These are phyloP conservation scores for Coffea eugenioides DNA, from an alignment of 257 asterid species.

Conservation along the genomic window DNA sequence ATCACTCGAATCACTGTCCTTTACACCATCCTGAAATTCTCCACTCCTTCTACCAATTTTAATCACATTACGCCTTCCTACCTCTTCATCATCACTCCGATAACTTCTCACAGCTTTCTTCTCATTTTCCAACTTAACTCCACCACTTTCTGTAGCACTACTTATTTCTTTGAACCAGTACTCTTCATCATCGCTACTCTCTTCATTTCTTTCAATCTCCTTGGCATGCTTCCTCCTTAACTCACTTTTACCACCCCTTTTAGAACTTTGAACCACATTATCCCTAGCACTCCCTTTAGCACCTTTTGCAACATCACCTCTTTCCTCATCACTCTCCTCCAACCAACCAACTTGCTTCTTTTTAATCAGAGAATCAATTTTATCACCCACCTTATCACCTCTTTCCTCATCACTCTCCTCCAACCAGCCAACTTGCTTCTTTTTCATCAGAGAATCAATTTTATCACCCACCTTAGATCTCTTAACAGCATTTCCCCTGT, in stretches of 20 bases:
- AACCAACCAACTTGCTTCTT: slow-evolving; percentile 8
- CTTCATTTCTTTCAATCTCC: neutral
- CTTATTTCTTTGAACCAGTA: neutral
- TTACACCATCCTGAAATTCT: neutral
- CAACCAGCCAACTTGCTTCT: slow-evolving; percentile 6
- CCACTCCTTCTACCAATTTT: neutral
- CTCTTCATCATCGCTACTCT: neutral
- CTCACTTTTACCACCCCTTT: neutral
- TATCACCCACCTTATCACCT: neutral
- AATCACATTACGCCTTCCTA: neutral
- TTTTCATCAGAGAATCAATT: neutral
- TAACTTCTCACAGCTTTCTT: neutral
- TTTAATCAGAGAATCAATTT: neutral
- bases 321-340: slow-evolving; percentile 5
- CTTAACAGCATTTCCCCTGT: neutral
- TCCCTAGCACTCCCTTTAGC: slow-evolving; percentile 2
- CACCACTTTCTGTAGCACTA: neutral
- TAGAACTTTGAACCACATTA: neutral
- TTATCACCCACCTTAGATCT: neutral
- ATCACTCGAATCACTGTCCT: neutral
- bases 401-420: slow-evolving; percentile 6
- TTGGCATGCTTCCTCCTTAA: neutral
- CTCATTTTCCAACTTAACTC: neutral
- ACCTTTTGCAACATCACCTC: neutral
- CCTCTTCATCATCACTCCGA: slow-evolving; percentile 1